These are phyloP conservation scores for Ilyonectria destructans DNA, from an alignment of 2,329 filamentous ascomycete species.

Conservation along the genomic window DNA sequence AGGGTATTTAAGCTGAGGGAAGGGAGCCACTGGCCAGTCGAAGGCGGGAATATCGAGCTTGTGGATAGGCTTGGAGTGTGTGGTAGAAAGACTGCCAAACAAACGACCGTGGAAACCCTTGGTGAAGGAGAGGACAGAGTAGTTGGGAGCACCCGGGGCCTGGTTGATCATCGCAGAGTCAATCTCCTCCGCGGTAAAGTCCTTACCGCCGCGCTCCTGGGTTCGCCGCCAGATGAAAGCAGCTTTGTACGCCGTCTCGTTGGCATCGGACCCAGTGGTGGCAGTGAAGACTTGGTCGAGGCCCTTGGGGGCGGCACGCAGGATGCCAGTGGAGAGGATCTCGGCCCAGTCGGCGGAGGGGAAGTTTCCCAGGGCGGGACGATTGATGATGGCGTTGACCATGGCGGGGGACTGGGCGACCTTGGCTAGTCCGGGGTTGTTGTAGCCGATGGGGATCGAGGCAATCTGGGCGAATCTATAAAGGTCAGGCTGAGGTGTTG, in stretches of 20 bases:
- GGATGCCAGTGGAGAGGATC: slow-evolving; percentile 83
- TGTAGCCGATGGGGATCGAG: slow-evolving; percentile 92
- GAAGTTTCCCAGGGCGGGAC: slow-evolving; percentile 91
- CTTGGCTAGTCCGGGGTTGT: slow-evolving; percentile 82
- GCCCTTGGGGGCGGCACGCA: slow-evolving; percentile 90
- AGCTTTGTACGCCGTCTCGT: slow-evolving; percentile 94
- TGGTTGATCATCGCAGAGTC: slow-evolving; percentile 84
- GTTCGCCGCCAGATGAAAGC: slow-evolving; percentile 93
- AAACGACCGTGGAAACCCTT: slow-evolving; percentile 90
- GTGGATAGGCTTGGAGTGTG: slow-evolving; percentile 92
- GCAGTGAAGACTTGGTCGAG: slow-evolving; percentile 90
- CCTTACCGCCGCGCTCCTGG: slow-evolving; percentile 82
- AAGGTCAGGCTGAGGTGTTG: slow-evolving; percentile 2
- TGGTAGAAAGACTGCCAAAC: slow-evolving; percentile 89
- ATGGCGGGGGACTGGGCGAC: slow-evolving; percentile 83
- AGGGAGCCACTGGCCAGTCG: slow-evolving; percentile 92
- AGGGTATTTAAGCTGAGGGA: slow-evolving; percentile 88
- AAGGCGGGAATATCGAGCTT: slow-evolving; percentile 96
- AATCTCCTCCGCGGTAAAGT: slow-evolving; percentile 84
- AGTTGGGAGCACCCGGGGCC: slow-evolving; percentile 78
- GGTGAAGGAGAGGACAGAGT: slow-evolving; percentile 91
- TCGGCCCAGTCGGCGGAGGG: slow-evolving; percentile 86
- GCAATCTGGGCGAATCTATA: slow-evolving; percentile 88
- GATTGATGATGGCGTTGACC: slow-evolving; percentile 85
- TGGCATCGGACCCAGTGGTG: slow-evolving; percentile 90